Base-by-base conservation (phyloP, 441 rosid genomes). In the Brassica balearica region DNA sequence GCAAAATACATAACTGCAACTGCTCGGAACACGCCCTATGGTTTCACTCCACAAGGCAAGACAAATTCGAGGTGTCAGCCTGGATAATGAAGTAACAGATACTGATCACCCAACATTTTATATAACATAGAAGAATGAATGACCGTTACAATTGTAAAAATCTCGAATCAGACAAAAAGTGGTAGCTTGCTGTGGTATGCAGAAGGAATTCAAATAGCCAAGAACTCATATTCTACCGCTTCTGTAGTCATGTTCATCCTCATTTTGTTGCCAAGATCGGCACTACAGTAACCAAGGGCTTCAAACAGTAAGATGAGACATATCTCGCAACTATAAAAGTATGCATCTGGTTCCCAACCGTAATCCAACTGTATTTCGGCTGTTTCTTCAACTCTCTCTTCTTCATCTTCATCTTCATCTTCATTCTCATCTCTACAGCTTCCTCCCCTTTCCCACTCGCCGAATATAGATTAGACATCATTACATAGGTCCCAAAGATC, bases 71-170 rank as follows among this genome's bases (percentile, higher is more conserved):
- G 27, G 27, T 23, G 27, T 23, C 27, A 23, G 27, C 27, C 27
- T 23, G 27, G 27, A 23, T 23, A 23, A 3, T 23, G 27, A 23
- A 23, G 27, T 3, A 29, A 29, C 34, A 29, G 34, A 29, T 29
- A 29, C 34, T 29, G 34, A 29, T 4, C 34, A 29, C 34, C 34
- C 34, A 48, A 29, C 9, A 48, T 12, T 32, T 5, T 29, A 12
- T 65, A 20, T 53, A 20, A 20, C 38, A 34, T 20, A 53, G 36
- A 51, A 19, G 15, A 74, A 34, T 43, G 15, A 73, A 19, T 73
- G n/a, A 2, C 32, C 12, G 17, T 32, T 12, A 48, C 14, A 48
- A 32, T n/a, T 11, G 56, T 12, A 12, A 12, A 48, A 48, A 12
- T 25, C 15, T 48, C 56, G 8, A 14, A 46, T 46, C 55, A 11